Evolutionary conservation across 139 green algal genomes (phyloP).

Genomic region (Coelastrella sp.): DNA sequence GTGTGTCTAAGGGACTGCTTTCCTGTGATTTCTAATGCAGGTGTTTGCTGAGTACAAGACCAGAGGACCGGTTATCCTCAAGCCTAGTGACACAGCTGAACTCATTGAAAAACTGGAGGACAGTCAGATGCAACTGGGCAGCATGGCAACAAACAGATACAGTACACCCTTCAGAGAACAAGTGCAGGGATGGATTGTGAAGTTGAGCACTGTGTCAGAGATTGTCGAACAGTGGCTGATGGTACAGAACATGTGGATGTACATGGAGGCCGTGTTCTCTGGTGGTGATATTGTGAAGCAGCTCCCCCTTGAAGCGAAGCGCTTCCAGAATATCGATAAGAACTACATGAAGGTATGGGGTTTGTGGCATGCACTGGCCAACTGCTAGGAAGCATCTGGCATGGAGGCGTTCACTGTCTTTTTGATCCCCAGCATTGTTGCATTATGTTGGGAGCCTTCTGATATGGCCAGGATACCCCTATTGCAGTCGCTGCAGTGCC

Average conservation of each 20-base stretch:
- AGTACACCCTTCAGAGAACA: conserved; percentile 85
- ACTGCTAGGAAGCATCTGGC: background rate
- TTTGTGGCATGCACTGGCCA: background rate
- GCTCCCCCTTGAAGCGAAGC: conserved; percentile 94
- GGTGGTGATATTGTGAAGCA: conserved; percentile 97
- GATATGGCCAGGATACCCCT: too few species aligned
- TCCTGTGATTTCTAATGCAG: conserved; percentile 37
- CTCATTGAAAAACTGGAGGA: conserved; percentile 97
- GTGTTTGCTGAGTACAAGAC: conserved; percentile 94
- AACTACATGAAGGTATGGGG: conserved; percentile 91
- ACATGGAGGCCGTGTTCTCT: conserved; percentile 97
- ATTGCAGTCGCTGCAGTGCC: too few species aligned
- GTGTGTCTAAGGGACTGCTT: too few species aligned
- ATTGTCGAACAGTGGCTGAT: conserved; percentile 95
- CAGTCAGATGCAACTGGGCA: conserved; percentile 91
- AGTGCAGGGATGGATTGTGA: conserved; percentile 83
- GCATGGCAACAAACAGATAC: conserved; percentile 94
- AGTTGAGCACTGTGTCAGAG: conserved; percentile 91
- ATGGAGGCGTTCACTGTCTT: too few species aligned
- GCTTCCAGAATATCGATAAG: conserved; percentile 97
- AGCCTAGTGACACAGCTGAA: conserved; percentile 89
- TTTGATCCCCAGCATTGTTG: too few species aligned
- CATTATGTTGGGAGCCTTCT: too few species aligned
- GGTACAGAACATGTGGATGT: conserved; percentile 90
- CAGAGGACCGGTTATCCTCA: conserved; percentile 89